Percentiles rank a stretch among this genome's conserved stretches.
These are phyloP conservation scores for cucumber (Cucumis sativus) DNA, from an alignment of 306 rosid species.

Conservation along the genomic window DNA sequence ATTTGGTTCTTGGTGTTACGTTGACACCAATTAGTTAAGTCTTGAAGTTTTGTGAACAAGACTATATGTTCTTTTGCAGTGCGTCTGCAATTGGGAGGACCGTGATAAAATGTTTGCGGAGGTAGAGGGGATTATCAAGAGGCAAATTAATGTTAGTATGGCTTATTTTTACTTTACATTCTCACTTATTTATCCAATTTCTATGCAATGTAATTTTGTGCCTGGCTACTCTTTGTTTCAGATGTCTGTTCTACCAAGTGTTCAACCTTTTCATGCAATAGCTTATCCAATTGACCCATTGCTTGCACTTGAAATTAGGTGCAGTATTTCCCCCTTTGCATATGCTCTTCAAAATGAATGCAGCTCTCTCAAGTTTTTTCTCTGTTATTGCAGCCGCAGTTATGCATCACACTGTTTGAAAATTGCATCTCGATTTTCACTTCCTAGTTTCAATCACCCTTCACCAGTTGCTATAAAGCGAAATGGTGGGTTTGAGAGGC, in stretches of 20 bases:
- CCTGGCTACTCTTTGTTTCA: constrained; percentile 14
- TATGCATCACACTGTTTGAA: constrained; percentile 90
- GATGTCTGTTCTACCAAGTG: constrained; percentile 98
- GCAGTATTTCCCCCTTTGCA: background rate
- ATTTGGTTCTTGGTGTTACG: background rate
- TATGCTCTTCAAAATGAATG: background rate
- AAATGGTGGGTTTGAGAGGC: constrained; percentile 59
- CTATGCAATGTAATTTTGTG: background rate
- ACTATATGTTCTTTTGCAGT: constrained; percentile 23
- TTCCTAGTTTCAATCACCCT: constrained; percentile 70
- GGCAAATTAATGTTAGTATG: constrained; percentile 77
- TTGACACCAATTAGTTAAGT: background rate
- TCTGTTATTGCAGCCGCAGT: constrained; percentile 49
- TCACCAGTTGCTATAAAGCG: constrained; percentile 44
- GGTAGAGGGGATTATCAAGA: constrained; percentile 86
- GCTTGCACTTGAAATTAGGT: constrained; percentile 97
- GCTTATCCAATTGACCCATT: constrained; percentile 93
- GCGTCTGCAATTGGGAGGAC: constrained; percentile 97
- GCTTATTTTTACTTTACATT: background rate
- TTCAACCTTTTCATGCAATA: constrained; percentile 98
- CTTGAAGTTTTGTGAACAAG: background rate
- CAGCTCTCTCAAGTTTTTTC: background rate
- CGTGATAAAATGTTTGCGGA: constrained; percentile 84
- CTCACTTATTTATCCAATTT: background rate
- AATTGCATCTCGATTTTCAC: constrained; percentile 78